A percentile compares a stretch with the other conserved stretches of the same genome.
phyloP scores from a whole-genome alignment of 2,329 filamentous ascomycete species.

The Phyllachora maydis region DNA sequence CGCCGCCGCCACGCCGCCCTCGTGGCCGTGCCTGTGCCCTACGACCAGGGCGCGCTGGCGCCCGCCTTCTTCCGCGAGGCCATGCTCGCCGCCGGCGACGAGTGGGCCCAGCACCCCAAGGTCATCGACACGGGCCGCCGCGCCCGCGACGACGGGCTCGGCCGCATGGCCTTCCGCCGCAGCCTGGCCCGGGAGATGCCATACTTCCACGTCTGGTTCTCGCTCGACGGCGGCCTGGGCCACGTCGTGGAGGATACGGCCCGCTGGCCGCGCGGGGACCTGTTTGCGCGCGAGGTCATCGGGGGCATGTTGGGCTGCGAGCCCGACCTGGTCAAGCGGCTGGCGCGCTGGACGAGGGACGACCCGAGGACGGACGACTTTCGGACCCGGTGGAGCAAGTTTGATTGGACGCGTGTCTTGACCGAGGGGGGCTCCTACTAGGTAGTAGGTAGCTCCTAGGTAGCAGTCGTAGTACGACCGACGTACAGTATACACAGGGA shows the following conservation, averaged over 20 bases:
- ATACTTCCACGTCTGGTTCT: constrained; percentile 96
- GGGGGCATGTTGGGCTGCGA: constrained; percentile 80
- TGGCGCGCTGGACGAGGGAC: constrained; percentile 62
- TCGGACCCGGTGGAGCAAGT: constrained; percentile 71
- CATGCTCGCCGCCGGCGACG: constrained; percentile 68
- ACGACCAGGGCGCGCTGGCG: constrained; percentile 74
- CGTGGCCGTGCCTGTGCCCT: constrained; percentile 71
- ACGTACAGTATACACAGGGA: too few relatives aligned
- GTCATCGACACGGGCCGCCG: constrained; percentile 68
- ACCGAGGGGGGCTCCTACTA: too few relatives aligned
- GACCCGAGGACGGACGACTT: constrained; percentile 57
- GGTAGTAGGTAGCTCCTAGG: too few relatives aligned
- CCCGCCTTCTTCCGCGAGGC: constrained; percentile 93
- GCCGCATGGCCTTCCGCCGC: constrained; percentile 62
- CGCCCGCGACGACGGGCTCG: constrained; percentile 45
- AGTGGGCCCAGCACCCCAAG: constrained; percentile 92
- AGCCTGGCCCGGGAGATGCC: constrained; percentile 88
- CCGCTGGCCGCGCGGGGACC: constrained; percentile 73
- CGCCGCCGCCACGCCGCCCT: constrained; percentile 70
- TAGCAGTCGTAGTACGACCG: too few relatives aligned
- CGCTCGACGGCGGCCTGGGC: constrained; percentile 74
- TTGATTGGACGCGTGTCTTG: constrained; percentile 61
- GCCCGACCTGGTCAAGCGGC: constrained; percentile 68
- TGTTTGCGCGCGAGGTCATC: constrained; percentile 82
- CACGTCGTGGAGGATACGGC: constrained; percentile 78